Evolutionary conservation across 345 rosid species (phyloP).

Genomic region (Citrus trifoliata): DNA sequence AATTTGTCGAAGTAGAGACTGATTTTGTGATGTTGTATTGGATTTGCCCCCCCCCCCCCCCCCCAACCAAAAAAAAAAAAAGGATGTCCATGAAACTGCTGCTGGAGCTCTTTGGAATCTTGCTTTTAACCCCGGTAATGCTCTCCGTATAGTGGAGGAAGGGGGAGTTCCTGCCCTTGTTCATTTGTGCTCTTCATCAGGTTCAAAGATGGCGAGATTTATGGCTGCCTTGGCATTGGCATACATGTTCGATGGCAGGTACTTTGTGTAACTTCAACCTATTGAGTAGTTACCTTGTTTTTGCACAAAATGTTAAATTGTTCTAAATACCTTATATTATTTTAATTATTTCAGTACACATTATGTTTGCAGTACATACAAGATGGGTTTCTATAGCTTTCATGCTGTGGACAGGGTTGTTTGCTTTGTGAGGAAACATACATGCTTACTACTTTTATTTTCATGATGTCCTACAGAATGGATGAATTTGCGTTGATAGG

Average conservation of each 20-base stretch:
- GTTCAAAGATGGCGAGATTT: slow-evolving; percentile 79
- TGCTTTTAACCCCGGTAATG: slow-evolving; percentile 73
- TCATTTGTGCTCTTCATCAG: slow-evolving; percentile 64
- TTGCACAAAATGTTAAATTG: background rate
- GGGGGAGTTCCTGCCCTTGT: slow-evolving; percentile 81
- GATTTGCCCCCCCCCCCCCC: no score
- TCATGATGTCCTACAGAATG: slow-evolving; percentile 44
- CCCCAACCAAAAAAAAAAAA: no score
- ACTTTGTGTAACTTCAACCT: background rate
- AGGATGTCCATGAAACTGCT: slow-evolving; percentile 96
- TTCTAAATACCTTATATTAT: background rate
- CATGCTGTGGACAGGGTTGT: background rate
- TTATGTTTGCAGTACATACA: background rate
- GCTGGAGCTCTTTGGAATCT: slow-evolving; percentile 90
- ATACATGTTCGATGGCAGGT: slow-evolving; percentile 87
- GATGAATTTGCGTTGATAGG: slow-evolving; percentile 67
- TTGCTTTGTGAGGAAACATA: background rate
- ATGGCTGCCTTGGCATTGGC: slow-evolving; percentile 86
- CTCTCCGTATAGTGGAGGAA: slow-evolving; percentile 79
- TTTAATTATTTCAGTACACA: background rate
- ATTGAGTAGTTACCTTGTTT: background rate
- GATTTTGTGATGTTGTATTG: background rate
- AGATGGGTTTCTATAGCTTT: background rate
- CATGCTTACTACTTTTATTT: background rate
- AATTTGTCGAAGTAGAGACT: background rate